Conservation (phyloP, 805 yeast genomes). For the Yamadazyma sp. region DNA sequence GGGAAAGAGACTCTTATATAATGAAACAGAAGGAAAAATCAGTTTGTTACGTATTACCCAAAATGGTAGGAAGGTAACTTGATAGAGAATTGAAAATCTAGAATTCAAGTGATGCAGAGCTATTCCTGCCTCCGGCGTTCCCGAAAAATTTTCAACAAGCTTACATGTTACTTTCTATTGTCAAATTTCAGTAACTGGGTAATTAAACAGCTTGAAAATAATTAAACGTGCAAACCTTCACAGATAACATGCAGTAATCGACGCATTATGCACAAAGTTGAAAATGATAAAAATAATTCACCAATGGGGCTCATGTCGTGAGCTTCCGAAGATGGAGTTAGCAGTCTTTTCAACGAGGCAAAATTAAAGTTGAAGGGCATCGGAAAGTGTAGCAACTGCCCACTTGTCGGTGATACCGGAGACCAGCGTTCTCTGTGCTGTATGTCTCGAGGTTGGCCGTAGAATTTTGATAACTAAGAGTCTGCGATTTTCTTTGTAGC, state of each 20-base stretch:
- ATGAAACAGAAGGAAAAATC: not conserved
- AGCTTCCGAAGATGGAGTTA: conserved; percentile 4
- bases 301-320: not conserved
- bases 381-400: too few relatives aligned
- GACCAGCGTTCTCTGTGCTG: too few relatives aligned
- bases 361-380: not conserved
- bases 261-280: conserved; percentile 15
- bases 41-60: conserved; percentile 1
- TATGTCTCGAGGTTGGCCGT: too few relatives aligned
- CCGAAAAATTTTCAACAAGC: not conserved
- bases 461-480: too few relatives aligned
- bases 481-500: too few relatives aligned
- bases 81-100: not conserved
- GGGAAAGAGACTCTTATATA: conserved; percentile 2
- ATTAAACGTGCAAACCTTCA: not conserved
- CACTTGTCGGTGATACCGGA: too few relatives aligned
- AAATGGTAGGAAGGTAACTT: not conserved
- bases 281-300: conserved; percentile 7
- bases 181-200: not conserved
- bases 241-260: not conserved
- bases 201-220: conserved; percentile 1
- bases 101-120: not conserved
- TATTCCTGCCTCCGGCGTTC: not conserved
- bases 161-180: not conserved
- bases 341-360: not conserved